A percentile compares a stretch with the other conserved stretches of the same genome.
Conservation (phyloP, 129 eudicot species). For the Rutidosis leptorrhynchoides region DNA sequence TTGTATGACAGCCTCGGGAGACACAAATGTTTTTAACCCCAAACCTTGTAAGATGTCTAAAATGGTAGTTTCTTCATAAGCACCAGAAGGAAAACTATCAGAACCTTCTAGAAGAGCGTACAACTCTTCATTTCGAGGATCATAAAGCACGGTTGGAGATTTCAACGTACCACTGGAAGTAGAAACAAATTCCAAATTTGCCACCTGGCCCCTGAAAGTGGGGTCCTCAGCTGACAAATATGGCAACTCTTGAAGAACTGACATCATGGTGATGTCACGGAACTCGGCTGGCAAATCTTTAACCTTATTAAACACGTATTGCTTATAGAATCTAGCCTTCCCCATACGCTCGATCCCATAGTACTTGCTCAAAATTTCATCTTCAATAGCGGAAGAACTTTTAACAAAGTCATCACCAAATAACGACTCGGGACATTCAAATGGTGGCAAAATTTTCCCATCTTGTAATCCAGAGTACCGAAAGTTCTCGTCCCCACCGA, state of each 20-base stretch:
- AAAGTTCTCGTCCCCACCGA: slow-evolving; percentile 45
- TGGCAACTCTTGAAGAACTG: slow-evolving; percentile 73
- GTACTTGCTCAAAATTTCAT: slow-evolving; percentile 61
- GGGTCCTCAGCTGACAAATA: slow-evolving; percentile 87
- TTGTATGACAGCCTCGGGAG: slow-evolving; percentile 71
- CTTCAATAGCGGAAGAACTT: slow-evolving; percentile 55
- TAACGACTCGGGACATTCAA: slow-evolving; percentile 52
- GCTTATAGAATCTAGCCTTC: slow-evolving; percentile 68
- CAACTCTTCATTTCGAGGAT: slow-evolving; percentile 93
- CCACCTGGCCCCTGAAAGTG: slow-evolving; percentile 52
- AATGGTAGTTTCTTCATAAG: slow-evolving; percentile 56
- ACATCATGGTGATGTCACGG: slow-evolving; percentile 79
- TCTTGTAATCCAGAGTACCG: slow-evolving; percentile 61
- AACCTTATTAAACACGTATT: slow-evolving; percentile 57
- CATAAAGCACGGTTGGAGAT: slow-evolving; percentile 65
- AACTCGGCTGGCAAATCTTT: slow-evolving; percentile 53
- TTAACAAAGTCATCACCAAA: slow-evolving; percentile 55
- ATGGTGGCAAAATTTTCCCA: slow-evolving; percentile 69
- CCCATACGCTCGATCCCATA: slow-evolving; percentile 78
- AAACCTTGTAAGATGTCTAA: slow-evolving; percentile 79
- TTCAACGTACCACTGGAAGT: slow-evolving; percentile 63
- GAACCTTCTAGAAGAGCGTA: slow-evolving; percentile 79
- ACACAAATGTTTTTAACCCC: slow-evolving; percentile 87
- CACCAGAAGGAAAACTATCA: slow-evolving; percentile 79
- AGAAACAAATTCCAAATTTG: slow-evolving; percentile 74